These are phyloP conservation scores for Fusarium verrucosum DNA, from an alignment of 2,329 filamentous ascomycete species.

Conservation along the genomic window DNA sequence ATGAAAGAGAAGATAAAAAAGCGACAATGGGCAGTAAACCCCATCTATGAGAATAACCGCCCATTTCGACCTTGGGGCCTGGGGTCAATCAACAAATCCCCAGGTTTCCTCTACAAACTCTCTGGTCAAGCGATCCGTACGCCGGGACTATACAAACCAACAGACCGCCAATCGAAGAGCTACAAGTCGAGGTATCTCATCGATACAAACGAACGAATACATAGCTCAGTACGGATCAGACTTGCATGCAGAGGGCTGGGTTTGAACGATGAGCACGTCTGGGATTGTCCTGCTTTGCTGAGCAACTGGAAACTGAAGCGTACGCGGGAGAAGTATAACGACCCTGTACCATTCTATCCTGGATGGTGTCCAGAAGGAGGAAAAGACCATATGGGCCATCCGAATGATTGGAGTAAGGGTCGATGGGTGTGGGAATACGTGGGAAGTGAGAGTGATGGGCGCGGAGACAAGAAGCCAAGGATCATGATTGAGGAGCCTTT, in stretches of 20 bases:
- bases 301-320: slow-evolving; percentile 56
- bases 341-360: slow-evolving; percentile 50
- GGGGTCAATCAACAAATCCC: slow-evolving; percentile 54
- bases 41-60: slow-evolving; percentile 58
- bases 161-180: slow-evolving; percentile 53
- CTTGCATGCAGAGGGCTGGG: slow-evolving; percentile 61
- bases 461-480: slow-evolving; percentile 50
- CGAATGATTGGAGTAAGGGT: slow-evolving; percentile 42
- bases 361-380: slow-evolving; percentile 45
- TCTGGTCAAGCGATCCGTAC: slow-evolving; percentile 55
- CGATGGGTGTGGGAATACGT: slow-evolving; percentile 66
- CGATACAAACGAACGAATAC: slow-evolving; percentile 65
- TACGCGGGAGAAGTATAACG: slow-evolving; percentile 45
- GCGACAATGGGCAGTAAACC: slow-evolving; percentile 57
- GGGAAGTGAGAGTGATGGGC: slow-evolving; percentile 55
- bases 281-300: slow-evolving; percentile 57
- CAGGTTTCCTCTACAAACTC: slow-evolving; percentile 55
- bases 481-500: slow-evolving; percentile 63
- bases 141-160: slow-evolving; percentile 59
- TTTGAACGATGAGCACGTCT: slow-evolving; percentile 58
- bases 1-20: slow-evolving; percentile 25
- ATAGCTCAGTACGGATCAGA: slow-evolving; percentile 63
- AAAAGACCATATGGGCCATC: slow-evolving; percentile 36
- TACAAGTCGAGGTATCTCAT: slow-evolving; percentile 53
- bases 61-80: slow-evolving; percentile 61